Percentiles rank a stretch among this genome's conserved stretches.
phyloP scores from a whole-genome alignment of 805 yeast genomes.

The Candida tallmaniae region DNA sequence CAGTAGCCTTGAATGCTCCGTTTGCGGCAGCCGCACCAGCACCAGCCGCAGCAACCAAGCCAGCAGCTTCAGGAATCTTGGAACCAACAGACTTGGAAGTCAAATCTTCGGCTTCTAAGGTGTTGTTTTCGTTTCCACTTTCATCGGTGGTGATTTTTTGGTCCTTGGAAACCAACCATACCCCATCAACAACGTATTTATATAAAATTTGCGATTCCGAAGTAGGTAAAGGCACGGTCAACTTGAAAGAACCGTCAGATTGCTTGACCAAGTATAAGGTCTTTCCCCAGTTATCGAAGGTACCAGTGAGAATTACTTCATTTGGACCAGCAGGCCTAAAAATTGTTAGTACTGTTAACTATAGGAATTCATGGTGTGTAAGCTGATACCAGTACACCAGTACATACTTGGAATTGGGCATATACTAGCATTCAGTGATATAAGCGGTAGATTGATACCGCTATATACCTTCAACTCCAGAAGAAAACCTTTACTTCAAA shows the following conservation, averaged over 20 bases:
- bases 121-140: slow-evolving; percentile 50
- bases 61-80: slow-evolving; percentile 31
- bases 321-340: slow-evolving; percentile 44
- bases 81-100: slow-evolving; percentile 15
- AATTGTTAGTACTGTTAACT: too few relatives aligned
- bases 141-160: slow-evolving; percentile 44
- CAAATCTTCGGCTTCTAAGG: slow-evolving; percentile 36
- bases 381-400: too few relatives aligned
- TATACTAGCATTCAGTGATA: too few relatives aligned
- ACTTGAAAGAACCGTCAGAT: slow-evolving; percentile 55
- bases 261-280: slow-evolving; percentile 56
- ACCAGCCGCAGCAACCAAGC: slow-evolving; percentile 37
- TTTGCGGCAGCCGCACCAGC: slow-evolving; percentile 23
- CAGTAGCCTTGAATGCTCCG: slow-evolving; percentile 27
- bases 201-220: slow-evolving; percentile 40
- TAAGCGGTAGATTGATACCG: too few relatives aligned
- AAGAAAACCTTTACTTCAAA: too few relatives aligned
- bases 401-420: too few relatives aligned
- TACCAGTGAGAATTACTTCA: slow-evolving; percentile 65
- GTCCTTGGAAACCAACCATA: slow-evolving; percentile 46
- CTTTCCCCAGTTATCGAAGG: slow-evolving; percentile 64
- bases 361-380: too few relatives aligned
- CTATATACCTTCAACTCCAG: too few relatives aligned
- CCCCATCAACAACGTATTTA: slow-evolving; percentile 69
- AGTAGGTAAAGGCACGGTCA: slow-evolving; percentile 52